These are phyloP conservation scores for Canavalia gladiata DNA, from an alignment of 306 rosid species.

Conservation along the genomic window DNA sequence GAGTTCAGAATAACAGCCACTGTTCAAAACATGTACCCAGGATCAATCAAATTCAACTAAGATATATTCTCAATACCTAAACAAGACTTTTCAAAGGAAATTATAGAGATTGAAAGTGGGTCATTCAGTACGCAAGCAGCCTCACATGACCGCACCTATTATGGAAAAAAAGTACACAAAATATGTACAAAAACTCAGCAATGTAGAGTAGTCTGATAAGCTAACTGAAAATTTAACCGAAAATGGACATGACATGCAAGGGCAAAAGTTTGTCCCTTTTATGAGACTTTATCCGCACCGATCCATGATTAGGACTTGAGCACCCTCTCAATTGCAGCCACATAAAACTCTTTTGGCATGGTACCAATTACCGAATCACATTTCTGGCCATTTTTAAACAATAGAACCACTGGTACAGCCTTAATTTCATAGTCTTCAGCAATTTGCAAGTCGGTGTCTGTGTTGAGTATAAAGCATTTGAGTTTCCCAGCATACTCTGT, in stretches of 20 bases:
- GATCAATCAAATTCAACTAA: background rate
- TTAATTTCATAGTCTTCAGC: slow-evolving; percentile 84
- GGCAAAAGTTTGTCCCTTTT: slow-evolving; percentile 37
- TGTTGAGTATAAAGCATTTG: slow-evolving; percentile 77
- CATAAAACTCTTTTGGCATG: slow-evolving; percentile 95
- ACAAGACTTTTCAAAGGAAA: slow-evolving; percentile 17
- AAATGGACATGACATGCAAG: slow-evolving; percentile 39
- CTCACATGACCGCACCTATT: slow-evolving; percentile 21
- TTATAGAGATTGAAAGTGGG: background rate
- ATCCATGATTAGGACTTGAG: slow-evolving; percentile 58
- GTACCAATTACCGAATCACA: slow-evolving; percentile 85
- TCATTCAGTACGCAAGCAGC: slow-evolving; percentile 4
- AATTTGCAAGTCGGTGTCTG: slow-evolving; percentile 71
- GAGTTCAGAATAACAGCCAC: background rate
- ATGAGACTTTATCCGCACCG: slow-evolving; percentile 1
- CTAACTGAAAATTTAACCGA: slow-evolving; percentile 40
- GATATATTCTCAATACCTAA: background rate
- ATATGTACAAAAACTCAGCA: slow-evolving; percentile 54
- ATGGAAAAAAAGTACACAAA: slow-evolving; percentile 23
- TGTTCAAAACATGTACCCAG: slow-evolving; percentile 30
- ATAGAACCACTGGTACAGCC: slow-evolving; percentile 93
- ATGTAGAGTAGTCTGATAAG: slow-evolving; percentile 3
- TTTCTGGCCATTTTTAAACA: slow-evolving; percentile 86
- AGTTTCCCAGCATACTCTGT: slow-evolving; percentile 78
- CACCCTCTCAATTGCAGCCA: slow-evolving; percentile 85